Percentiles rank a stretch among this genome's conserved stretches.
Conservation (phyloP, 441 rosid genomes). For the Lepidium campestre region DNA sequence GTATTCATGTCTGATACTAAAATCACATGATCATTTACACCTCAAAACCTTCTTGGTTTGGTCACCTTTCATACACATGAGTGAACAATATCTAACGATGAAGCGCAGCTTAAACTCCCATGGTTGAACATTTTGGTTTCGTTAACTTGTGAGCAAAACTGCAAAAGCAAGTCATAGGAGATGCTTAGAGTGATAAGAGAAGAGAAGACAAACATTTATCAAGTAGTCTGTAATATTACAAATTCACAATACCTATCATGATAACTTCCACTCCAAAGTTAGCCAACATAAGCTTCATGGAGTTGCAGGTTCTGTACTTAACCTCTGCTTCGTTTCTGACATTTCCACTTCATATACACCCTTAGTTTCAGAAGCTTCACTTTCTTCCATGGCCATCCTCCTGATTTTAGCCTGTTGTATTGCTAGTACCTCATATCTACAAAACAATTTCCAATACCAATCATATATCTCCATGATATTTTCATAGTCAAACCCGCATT, state of each 20-base stretch:
- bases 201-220: background rate
- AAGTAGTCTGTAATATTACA: background rate
- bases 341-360: slow-evolving; percentile 67
- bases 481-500: background rate
- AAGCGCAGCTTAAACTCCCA: background rate
- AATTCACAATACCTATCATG: slow-evolving; percentile 1
- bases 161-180: background rate
- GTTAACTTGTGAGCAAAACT: slow-evolving; percentile 1
- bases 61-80: background rate
- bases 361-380: slow-evolving; percentile 27
- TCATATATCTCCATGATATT: background rate
- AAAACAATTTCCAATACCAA: background rate
- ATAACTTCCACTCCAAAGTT: background rate
- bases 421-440: slow-evolving; percentile 68
- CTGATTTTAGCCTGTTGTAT: slow-evolving; percentile 43
- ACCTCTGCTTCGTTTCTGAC: slow-evolving; percentile 52
- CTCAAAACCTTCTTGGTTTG: slow-evolving; percentile 3
- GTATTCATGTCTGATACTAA: background rate
- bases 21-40: slow-evolving; percentile 15
- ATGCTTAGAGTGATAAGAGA: background rate
- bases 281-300: slow-evolving; percentile 27
- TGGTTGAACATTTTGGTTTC: background rate
- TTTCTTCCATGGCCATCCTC: slow-evolving; percentile 35
- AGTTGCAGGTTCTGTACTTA: slow-evolving; percentile 29
- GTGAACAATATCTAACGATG: background rate